Percentiles rank a stretch among this genome's conserved stretches.
phyloP scores from a whole-genome alignment of 2,329 filamentous ascomycete species.

The Aspergillus carbonarius region DNA sequence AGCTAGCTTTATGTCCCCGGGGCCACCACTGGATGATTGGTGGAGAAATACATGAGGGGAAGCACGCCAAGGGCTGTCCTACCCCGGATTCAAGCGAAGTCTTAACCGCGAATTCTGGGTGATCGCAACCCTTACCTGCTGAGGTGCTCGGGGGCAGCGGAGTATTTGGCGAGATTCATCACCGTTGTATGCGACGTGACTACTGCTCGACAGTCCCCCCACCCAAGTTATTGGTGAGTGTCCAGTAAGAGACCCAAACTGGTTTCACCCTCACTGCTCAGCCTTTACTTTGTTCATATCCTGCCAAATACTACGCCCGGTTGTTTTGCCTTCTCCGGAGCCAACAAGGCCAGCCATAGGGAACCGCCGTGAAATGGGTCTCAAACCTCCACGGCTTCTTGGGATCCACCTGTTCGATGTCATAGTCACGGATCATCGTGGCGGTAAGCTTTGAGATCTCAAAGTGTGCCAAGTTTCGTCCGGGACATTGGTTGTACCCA shows the following conservation, averaged over 20 bases:
- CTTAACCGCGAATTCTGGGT: no score
- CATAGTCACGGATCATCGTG: constrained; percentile 34
- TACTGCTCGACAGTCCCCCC: no score
- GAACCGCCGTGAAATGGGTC: constrained; percentile 26
- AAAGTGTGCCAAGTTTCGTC: constrained; percentile 37
- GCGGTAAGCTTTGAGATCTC: constrained; percentile 38
- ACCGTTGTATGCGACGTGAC: no score
- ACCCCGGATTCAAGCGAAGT: neutral
- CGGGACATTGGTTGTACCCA: constrained; percentile 39
- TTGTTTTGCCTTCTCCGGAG: neutral
- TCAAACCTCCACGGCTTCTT: constrained; percentile 13
- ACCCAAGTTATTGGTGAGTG: no score
- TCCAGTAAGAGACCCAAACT: no score
- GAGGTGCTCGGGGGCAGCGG: no score
- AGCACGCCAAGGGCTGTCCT: neutral
- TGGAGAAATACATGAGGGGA: constrained; percentile 1
- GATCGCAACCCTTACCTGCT: no score
- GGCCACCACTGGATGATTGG: neutral
- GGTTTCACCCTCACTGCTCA: no score
- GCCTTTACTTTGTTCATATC: no score
- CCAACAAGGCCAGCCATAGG: constrained; percentile 5
- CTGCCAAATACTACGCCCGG: neutral
- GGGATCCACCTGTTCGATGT: constrained; percentile 30
- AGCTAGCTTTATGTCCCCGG: neutral
- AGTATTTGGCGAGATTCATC: no score